Base-by-base conservation (phyloP, 2,329 filamentous ascomycete species). In the Orbilia blumenaviensis region DNA sequence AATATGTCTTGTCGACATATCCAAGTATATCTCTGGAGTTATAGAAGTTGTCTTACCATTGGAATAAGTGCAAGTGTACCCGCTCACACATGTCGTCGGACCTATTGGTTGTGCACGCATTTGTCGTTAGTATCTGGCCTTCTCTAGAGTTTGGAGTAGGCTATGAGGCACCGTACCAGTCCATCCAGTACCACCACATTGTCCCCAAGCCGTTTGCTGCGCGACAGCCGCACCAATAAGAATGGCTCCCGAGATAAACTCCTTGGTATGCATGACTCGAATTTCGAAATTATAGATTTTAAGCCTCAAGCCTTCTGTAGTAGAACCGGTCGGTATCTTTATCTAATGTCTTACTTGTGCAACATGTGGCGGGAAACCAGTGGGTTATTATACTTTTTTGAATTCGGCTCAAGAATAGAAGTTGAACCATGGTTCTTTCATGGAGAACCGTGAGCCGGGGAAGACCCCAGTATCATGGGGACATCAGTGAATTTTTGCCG, bases 131-230 rank as follows among this genome's bases (percentile, higher is more conserved):
- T 34, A n/a, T 32, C 16, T 48, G 3, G 12, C n/a, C 2, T 21
- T 14, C 44, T 3, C 23, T 25, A 29, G 12, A 8, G n/a, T 29
- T 46, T 21, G n/a, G 4, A 8, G 18, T 18, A 25, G 21, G 29
- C 10, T 29, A 8, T 32, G 16, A 18, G 29, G 32, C 14, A 32
- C 8, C 14, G 12, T 69, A 69, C 66, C 69, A 21, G 69, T 74
- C 69, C 69, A 74, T 27, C 69, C 69, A 29, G 27, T 66, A n/a
- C 69, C 69, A 38, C 69, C 69, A 27, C 69, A 74, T 62, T 74
- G 69, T 44, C 69, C 69, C 52, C 61, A 74, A 38, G 61, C 69
- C 1, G 69, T 21, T 42, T 74, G 69, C 48, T 74, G 69, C 9
- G 69, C 69, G n/a, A 62, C 41, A 1, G 32, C 67, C 14, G 27